These are phyloP conservation scores for Boletus tomentosulus DNA, from an alignment of 768 basidiomycete genomes.

Conservation along the genomic window DNA sequence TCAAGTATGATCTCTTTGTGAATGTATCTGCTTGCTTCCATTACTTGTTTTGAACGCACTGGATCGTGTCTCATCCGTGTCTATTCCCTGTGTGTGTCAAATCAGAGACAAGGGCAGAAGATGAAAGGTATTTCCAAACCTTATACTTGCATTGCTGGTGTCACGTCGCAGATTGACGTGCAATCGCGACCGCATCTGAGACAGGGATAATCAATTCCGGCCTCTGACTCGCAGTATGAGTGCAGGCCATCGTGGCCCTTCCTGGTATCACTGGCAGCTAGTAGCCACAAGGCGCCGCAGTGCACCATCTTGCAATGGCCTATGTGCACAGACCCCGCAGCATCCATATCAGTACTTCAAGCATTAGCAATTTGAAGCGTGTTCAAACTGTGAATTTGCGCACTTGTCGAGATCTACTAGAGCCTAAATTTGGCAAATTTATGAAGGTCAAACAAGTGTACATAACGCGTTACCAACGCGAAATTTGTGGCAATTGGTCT, in stretches of 20 bases:
- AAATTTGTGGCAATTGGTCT: constrained; percentile 3
- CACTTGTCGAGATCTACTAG: background rate
- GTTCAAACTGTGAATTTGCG: background rate
- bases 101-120: background rate
- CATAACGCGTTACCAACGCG: constrained; percentile 27
- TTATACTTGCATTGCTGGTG: background rate
- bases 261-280: too few relatives aligned
- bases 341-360: background rate
- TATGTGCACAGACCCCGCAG: too few relatives aligned
- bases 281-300: too few relatives aligned
- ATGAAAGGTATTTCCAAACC: background rate
- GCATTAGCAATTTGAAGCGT: background rate
- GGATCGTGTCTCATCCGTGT: background rate
- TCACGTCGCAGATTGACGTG: too few relatives aligned
- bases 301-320: too few relatives aligned
- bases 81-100: too few relatives aligned
- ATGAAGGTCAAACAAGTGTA: constrained; percentile 19
- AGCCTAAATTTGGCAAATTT: background rate
- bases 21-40: background rate
- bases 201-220: too few relatives aligned
- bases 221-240: too few relatives aligned
- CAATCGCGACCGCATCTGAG: too few relatives aligned
- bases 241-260: too few relatives aligned
- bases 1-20: background rate
- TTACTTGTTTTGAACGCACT: background rate